A percentile compares a stretch with the other conserved stretches of the same genome.
Evolutionary conservation across 164 flowering plant genomes (phyloP).

Genomic region (Warburgia ugandensis): DNA sequence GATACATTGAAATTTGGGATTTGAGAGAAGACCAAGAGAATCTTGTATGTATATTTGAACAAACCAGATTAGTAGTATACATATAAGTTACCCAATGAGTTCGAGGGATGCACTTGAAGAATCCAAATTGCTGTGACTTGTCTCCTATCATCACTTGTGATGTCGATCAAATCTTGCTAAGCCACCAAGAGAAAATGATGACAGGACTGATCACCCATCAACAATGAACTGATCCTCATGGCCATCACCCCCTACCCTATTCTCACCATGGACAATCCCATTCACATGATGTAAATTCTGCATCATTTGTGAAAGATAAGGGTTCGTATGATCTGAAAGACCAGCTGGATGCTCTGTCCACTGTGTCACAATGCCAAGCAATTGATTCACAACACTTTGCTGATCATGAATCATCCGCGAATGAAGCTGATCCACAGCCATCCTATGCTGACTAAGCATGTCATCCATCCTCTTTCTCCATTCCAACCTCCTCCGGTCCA

Average conservation of each 20-base stretch:
- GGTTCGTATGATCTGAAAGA: constrained; percentile 63
- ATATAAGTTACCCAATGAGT: constrained; percentile 1
- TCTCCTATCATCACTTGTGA: not conserved
- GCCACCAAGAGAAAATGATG: too few relatives aligned
- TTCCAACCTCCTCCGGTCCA: constrained; percentile 54
- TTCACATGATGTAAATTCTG: constrained; percentile 80
- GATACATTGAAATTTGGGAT: too few relatives aligned
- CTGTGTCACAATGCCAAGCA: constrained; percentile 72
- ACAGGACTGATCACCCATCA: constrained; percentile 39
- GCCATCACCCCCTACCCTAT: constrained; percentile 63
- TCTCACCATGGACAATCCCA: constrained; percentile 73
- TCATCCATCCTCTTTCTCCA: constrained; percentile 83
- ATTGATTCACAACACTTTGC: constrained; percentile 58
- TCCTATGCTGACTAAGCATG: constrained; percentile 61
- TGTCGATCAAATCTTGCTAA: too few relatives aligned
- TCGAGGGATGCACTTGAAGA: not conserved
- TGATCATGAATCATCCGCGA: constrained; percentile 76
- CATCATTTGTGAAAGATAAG: constrained; percentile 85
- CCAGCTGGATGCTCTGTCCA: constrained; percentile 74
- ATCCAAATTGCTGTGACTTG: constrained; percentile 5
- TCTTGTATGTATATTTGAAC: constrained; percentile 6
- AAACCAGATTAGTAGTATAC: constrained; percentile 13
- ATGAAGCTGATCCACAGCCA: constrained; percentile 71
- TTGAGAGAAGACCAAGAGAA: not conserved
- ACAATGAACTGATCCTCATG: constrained; percentile 93